These are phyloP conservation scores for Globisporangium emineosum DNA, from an alignment of 352 stramenopile species.

Conservation along the genomic window DNA sequence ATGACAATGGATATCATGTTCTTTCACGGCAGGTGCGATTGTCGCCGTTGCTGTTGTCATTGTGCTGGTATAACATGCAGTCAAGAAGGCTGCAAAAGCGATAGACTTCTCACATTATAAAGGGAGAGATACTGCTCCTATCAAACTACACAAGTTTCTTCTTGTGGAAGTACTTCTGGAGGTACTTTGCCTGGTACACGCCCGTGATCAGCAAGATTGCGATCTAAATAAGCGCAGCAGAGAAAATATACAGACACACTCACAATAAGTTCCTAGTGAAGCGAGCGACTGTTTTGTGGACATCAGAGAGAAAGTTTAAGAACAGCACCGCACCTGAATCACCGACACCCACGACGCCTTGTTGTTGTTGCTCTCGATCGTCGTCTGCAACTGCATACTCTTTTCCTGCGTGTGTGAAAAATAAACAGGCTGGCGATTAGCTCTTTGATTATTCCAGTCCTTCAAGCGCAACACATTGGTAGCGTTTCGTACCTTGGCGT, in stretches of 20 bases:
- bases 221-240: slow-evolving; percentile 34
- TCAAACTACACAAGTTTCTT: slow-evolving; percentile 77
- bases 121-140: no score
- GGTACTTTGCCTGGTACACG: slow-evolving; percentile 77
- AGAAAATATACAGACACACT: neutral
- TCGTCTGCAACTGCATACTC: slow-evolving; percentile 59
- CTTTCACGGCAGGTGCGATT: neutral
- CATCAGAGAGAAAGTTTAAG: no score
- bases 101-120: neutral
- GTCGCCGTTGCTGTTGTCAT: neutral
- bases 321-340: slow-evolving; percentile 42
- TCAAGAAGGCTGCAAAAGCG: no score
- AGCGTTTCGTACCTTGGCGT: slow-evolving; percentile 51
- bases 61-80: no score
- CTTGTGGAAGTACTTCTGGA: slow-evolving; percentile 80
- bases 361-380: slow-evolving; percentile 78
- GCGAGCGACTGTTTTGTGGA: no score
- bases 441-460: neutral
- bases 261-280: neutral
- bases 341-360: slow-evolving; percentile 81
- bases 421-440: neutral
- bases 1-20: neutral
- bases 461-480: neutral
- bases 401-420: slow-evolving; percentile 40
- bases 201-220: slow-evolving; percentile 59